Evolutionary conservation across 306 rosid species (phyloP), one percentile per base, ranked within the genome.

Genomic region (Ormosia semicastrata): DNA sequence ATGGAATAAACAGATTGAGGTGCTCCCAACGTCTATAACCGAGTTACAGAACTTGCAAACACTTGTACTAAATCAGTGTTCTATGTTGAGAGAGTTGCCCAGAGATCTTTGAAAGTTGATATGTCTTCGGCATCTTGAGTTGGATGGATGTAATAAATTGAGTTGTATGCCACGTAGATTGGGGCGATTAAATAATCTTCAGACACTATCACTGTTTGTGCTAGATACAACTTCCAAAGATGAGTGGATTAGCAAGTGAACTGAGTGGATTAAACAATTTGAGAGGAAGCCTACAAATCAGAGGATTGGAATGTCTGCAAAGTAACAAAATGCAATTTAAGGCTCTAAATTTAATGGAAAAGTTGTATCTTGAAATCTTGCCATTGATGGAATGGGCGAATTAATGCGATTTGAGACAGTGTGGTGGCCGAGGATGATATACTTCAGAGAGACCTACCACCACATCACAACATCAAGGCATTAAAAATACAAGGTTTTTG

Each of bases 111-210:
- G 52, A 36, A 40, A 73, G 65, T 15, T 73, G 78, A 33, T 30
- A 5, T 68, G 37, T 70, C 77, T 68, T 46, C 39, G 70, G 7
- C 70, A 79, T 79, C 60, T 68, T 43, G 70, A 10, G 4, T 29
- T 54, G 2, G 0, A 3, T 30, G 0, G 2, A 0, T 78, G 82
- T 34, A 0, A 1, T 8, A 2, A 4, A 0, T n/a, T 29, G 7
- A 8, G 43, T 78, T 30, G 1, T 29, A 37, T 68, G 76, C 82
- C 67, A 29, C 5, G 5, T 66, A 36, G 82, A 0, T 12, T 67
- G 24, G 76, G 68, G 2, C 29, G 29, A 8, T 24, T 67, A 34
- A 54, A 69, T 30, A 63, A 36, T 54, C 82, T 78, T 67, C 76
- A 78, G 14, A 67, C 80, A 13, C 8, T 78, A 1, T 4, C 76